Evolutionary conservation across 106 monocot species (phyloP), one percentile per base, ranked within the genome.

Genomic region (Allium sativum): DNA sequence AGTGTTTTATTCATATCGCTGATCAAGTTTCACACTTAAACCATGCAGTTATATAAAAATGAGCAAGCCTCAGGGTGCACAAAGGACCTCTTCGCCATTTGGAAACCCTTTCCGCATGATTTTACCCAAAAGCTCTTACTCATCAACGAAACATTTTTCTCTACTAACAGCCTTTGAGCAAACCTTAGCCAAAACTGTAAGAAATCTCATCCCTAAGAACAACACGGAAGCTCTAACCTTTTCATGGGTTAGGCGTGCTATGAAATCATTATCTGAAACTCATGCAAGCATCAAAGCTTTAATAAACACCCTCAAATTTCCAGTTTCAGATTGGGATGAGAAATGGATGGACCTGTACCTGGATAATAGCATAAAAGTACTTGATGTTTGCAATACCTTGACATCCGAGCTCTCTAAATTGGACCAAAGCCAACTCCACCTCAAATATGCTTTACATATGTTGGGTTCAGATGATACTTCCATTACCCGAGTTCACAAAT

Each of bases 321-420:
- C 90, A 12, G 75, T 84, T 48, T 78, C 86, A 6, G 87, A 91
- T 52, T 96, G 95, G 95, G 90, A 96, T 53, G 72, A 84, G 44
- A 79, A 82, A 47, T 96, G 87, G 95, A 76, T 87, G 54, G 68
- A 90, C 52, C 68, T 81, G 47, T 95, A 95, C 67, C 77, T 95
- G 64, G 75, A 95, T 56, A 68, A 74, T 53, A 86, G 84, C 56
- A 68, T 95, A 21, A 95, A 95, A 60, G 56, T 95, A 45, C 89
- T 95, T 6, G 95, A 96, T 55, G 72, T 96, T 56, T 96, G 90
- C 61, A 81, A 84, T 8, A 78, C 79, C 8, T 71, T 96, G 44
- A 87, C 63, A 21, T 79, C 90, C 13, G 90, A 96, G 72, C 64
- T 96, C 18, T 76, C 90, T 41, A 68, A 70, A 21, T 48, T 90